Conservation (phyloP, 163 green algal species). For the Prototheca wickerhamii region DNA sequence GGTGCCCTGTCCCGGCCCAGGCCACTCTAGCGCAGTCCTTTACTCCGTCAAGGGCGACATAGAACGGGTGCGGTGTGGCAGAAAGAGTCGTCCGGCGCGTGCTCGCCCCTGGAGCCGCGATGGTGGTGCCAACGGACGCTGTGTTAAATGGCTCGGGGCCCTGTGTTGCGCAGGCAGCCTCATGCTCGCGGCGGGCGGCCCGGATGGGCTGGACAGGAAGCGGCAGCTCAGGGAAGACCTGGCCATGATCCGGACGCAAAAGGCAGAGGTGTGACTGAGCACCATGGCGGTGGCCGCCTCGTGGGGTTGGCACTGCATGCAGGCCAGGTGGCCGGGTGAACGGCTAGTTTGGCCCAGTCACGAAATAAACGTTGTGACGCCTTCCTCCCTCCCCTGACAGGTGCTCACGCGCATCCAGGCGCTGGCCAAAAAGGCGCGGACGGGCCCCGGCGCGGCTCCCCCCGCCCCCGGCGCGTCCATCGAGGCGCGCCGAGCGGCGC, state of each 20-base stretch:
- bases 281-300: too few species aligned
- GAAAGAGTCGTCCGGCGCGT: too few species aligned
- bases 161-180: neutral
- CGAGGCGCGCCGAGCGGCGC: neutral
- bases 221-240: conserved; percentile 24
- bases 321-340: too few species aligned
- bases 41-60: too few species aligned
- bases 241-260: conserved; percentile 21
- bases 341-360: too few species aligned
- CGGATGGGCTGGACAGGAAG: conserved; percentile 13
- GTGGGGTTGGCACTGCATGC: too few species aligned
- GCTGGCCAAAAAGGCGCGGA: conserved; percentile 31
- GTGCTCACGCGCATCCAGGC: conserved; percentile 24
- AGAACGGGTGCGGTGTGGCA: too few species aligned
- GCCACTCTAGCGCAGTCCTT: too few species aligned
- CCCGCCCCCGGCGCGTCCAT: neutral
- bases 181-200: neutral
- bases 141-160: neutral
- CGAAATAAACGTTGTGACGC: too few species aligned
- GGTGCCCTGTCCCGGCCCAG: too few species aligned
- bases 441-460: conserved; percentile 3
- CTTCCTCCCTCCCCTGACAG: too few species aligned
- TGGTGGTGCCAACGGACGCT: neutral
- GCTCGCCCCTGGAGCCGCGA: too few species aligned
- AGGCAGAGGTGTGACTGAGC: conserved; percentile 34